Base-by-base conservation (phyloP, 2,329 filamentous ascomycete species). In the Nemania abortiva region DNA sequence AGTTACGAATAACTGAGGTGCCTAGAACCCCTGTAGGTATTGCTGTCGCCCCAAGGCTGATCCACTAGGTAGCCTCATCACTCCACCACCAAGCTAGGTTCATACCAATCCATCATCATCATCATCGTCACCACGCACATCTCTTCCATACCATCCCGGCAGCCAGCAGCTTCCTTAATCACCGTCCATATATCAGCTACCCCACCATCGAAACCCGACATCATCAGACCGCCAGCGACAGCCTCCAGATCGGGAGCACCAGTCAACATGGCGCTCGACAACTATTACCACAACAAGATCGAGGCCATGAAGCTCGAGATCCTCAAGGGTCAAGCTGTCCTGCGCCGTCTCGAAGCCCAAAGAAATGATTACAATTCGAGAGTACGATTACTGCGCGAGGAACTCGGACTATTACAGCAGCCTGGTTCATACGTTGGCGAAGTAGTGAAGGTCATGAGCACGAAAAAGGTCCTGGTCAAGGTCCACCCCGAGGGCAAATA, bases 261-360 rank as follows among this genome's bases (percentile, higher is more conserved):
- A 78, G 81, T 82, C 88, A 91, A 80, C 81, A 99, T 99, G 96
- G 95, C 95, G 89, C 93, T 99, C 85, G 96, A 98, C 84, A 97
- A 92, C 84, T 99, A 98, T 86, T 99, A 97, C 84, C 93, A 96
- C 85, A 98, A 98, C 88, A 99, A 99, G 88, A 98, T 98, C 85
- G 96, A 99, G 93, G 91, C 92, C 82, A 97, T 98, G 93, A 98
- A 98, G 92, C 94, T 99, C 82, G 95, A 99, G 89, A 99, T 99
- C 81, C 95, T 99, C 82, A 95, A 98, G 84, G 95, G 96, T 65
- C 96, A 99, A 85, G 95, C 96, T 65, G 94, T 97, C 67, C 87
- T 99, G 72, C 92, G 96, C 76, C 91, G 96, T 80, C 89, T 99
- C 77, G 96, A 99, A 87, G 96, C 96, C 76, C 97, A 99, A 84